A percentile compares a stretch with the other conserved stretches of the same genome.
Conservation (phyloP, 257 asterid species). For the Salvia splendens region DNA sequence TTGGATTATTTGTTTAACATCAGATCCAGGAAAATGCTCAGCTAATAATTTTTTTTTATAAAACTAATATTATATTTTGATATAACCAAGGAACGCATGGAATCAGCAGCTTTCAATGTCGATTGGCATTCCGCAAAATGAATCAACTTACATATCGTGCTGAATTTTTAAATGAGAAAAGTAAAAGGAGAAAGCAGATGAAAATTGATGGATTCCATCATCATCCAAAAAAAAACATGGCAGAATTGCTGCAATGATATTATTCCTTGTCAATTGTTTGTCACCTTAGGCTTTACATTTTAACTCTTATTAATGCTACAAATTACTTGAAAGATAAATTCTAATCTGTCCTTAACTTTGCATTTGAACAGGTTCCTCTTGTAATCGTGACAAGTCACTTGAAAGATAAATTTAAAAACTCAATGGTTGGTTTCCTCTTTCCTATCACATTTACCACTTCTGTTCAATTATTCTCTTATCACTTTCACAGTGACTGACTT, state of each 20-base stretch:
- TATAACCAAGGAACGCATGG: not conserved
- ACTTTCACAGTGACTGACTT: not conserved
- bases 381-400: conserved; percentile 78
- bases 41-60: not conserved
- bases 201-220: not conserved
- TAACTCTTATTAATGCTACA: too few relatives aligned
- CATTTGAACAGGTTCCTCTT: conserved; percentile 74
- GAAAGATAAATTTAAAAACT: conserved; percentile 82
- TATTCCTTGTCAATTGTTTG: not conserved
- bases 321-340: not conserved
- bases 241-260: not conserved
- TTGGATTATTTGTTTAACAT: not conserved
- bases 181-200: not conserved
- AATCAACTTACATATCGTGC: not conserved
- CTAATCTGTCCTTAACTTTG: conserved; percentile 22
- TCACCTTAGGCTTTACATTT: too few relatives aligned
- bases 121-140: not conserved
- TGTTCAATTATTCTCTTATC: not conserved
- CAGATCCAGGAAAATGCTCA: conserved; percentile 3
- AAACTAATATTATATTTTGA: not conserved
- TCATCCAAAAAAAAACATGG: not conserved
- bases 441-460: not conserved
- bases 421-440: conserved; percentile 65
- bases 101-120: not conserved
- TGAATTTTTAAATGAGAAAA: conserved; percentile 10